Conservation (phyloP, 495 filamentous ascomycete species). For the Penicillium canariense region DNA sequence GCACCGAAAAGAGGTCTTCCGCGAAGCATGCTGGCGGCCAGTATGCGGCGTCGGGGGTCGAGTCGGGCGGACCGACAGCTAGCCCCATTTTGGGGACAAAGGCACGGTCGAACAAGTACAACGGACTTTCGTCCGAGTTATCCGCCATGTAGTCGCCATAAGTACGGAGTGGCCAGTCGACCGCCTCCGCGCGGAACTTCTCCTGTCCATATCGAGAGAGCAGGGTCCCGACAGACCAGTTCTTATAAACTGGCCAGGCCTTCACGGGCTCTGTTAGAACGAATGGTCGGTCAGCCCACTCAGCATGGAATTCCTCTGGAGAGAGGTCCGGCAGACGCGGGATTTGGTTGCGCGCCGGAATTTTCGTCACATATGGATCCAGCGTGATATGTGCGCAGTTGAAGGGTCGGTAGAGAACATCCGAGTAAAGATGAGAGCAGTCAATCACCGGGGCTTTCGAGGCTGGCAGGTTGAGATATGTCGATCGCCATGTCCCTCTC, state of each 20-base stretch:
- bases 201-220: conserved; percentile 60
- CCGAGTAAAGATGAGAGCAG: conserved; percentile 84
- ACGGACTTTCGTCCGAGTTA: conserved; percentile 79
- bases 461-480: conserved; percentile 62
- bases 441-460: conserved; percentile 51
- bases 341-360: conserved; percentile 73
- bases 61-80: conserved; percentile 49
- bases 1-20: conserved; percentile 79
- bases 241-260: conserved; percentile 72
- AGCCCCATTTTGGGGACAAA: conserved; percentile 89
- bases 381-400: conserved; percentile 77
- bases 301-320: conserved; percentile 66
- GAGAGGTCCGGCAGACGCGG: conserved; percentile 64
- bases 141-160: conserved; percentile 85
- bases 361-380: conserved; percentile 61
- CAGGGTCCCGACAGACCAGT: conserved; percentile 70
- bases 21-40: conserved; percentile 87
- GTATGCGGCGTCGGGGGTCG: conserved; percentile 58
- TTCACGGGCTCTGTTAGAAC: conserved; percentile 84
- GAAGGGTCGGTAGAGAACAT: conserved; percentile 87
- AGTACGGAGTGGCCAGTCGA: conserved; percentile 80
- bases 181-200: conserved; percentile 84
- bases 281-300: conserved; percentile 82
- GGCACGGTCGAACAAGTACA: conserved; percentile 86
- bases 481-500: conserved; percentile 85